A percentile compares a stretch with the other conserved stretches of the same genome.
These are phyloP conservation scores for Aspergillus sergii DNA, from an alignment of 2,329 filamentous ascomycete species.

Conservation along the genomic window DNA sequence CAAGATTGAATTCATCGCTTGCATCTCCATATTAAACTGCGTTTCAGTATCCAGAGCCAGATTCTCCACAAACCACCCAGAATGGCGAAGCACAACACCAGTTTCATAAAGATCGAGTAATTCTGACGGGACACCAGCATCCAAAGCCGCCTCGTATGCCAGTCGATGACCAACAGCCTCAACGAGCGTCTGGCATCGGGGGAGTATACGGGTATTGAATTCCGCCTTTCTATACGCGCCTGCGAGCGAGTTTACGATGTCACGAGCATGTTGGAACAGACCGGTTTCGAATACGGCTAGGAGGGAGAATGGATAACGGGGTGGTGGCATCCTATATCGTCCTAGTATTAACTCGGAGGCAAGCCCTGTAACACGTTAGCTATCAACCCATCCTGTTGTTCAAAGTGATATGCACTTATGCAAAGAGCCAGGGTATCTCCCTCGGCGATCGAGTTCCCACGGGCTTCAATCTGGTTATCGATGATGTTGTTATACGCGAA, in stretches of 20 bases:
- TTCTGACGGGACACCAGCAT: conserved; percentile 13
- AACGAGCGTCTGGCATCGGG: conserved; percentile 19
- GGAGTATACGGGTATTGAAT: conserved; percentile 22
- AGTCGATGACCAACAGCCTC: conserved; percentile 26
- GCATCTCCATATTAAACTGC: neutral
- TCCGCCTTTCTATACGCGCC: conserved; percentile 15
- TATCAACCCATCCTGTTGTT: neutral
- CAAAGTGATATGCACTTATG: conserved; percentile 18
- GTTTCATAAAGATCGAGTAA: conserved; percentile 20
- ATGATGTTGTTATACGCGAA: conserved; percentile 19
- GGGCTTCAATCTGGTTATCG: conserved; percentile 13
- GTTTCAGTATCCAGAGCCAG: neutral
- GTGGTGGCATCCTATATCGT: conserved; percentile 22
- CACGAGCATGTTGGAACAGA: conserved; percentile 8
- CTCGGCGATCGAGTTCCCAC: conserved; percentile 17
- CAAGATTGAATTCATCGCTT: neutral
- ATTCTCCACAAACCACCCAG: conserved; percentile 19
- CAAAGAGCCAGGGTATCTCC: conserved; percentile 21
- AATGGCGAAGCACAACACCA: conserved; percentile 13
- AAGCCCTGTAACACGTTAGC: conserved; percentile 17
- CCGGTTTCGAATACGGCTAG: conserved; percentile 23
- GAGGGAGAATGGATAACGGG: conserved; percentile 11
- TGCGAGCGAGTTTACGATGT: conserved; percentile 4
- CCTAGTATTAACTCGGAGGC: conserved; percentile 26
- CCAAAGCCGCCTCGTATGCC: conserved; percentile 23